These are phyloP conservation scores for Venturia effusa DNA, from an alignment of 2,329 filamentous ascomycete genomes.

Conservation along the genomic window DNA sequence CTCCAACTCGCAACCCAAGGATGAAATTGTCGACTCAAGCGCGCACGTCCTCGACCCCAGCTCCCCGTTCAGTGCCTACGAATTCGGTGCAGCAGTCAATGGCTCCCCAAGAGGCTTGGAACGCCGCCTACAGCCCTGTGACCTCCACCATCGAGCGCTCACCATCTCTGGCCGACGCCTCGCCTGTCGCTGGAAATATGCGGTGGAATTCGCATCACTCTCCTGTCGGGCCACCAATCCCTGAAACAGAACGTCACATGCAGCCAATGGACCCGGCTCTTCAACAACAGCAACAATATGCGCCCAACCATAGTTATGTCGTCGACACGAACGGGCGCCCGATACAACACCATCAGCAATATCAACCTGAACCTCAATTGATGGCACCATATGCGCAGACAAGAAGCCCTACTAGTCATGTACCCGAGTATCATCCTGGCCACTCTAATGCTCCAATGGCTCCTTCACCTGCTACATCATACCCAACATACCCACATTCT, in stretches of 20 bases:
- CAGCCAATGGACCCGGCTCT: constrained; percentile 15
- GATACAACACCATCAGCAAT: constrained; percentile 21
- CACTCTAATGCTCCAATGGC: constrained; percentile 13
- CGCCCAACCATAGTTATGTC: constrained; percentile 18
- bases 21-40: constrained; percentile 10
- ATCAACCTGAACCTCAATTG: constrained; percentile 25
- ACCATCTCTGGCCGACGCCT: constrained; percentile 10
- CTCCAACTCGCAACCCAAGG: constrained; percentile 1
- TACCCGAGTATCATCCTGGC: constrained; percentile 12
- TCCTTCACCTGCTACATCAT: constrained; percentile 19
- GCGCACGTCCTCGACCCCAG: constrained; percentile 12
- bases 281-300: constrained; percentile 9
- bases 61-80: constrained; percentile 8
- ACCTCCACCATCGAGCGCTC: constrained; percentile 9
- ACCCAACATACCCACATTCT: constrained; percentile 19
- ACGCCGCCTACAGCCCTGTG: constrained; percentile 8
- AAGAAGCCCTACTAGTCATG: constrained; percentile 16
- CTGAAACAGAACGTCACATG: constrained; percentile 22
- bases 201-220: constrained; percentile 9
- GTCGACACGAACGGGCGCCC: constrained; percentile 27
- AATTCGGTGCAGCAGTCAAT: not conserved
- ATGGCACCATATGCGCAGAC: constrained; percentile 23
- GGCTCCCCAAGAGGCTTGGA: constrained; percentile 8
- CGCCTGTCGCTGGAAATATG: constrained; percentile 3
- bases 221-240: constrained; percentile 4